Base-by-base conservation (phyloP, 2,329 filamentous ascomycete genomes). In the Pseudogymnoascus sp. region DNA sequence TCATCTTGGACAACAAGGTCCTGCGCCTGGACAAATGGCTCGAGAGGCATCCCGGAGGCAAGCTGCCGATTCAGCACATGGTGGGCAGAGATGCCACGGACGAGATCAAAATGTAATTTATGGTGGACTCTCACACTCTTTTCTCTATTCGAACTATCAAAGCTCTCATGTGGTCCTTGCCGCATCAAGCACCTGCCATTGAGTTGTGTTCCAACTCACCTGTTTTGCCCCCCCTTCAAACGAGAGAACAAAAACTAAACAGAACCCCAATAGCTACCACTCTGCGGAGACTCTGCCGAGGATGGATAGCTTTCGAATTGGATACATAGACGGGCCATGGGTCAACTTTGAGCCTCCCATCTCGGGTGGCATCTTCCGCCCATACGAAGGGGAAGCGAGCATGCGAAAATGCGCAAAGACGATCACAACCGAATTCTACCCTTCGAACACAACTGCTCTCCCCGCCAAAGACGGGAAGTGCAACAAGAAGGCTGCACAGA, bases 21-120 rank as follows among this genome's bases (percentile, higher is more conserved):
- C 76, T 97, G 67, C 96, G 92, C 76, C 86, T 91, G 31, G 93
- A 97, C 74, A 82, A 87, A 45, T 99, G 92, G 90, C 78, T 95
- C 60, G 85, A 85, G 60, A 97, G 89, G 71, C 94, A 97, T 71
- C 94, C 94, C 9, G 94, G 94, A 63, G 94, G 94, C 68, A 87
- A 93, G 69, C 94, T 92, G 76, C 84, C 93, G 61, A 95, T 99
- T 66, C 79, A 85, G 72, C 94, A 99, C 72, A 94, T 97, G 91
- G 84, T 97, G 64, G 92, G 92, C 65, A 85, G 88, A 75, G 92
- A 96, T 83, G 93, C 91, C 59, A 97, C 93, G 10, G 92, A 97
- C 74, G 94, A 97, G 76, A 87, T 97, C 65, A 90, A 88, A 74
- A 90, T 87, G 90, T 97, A 82, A 59, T 87, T 79, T 52, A 59